Evolutionary conservation across 2,329 filamentous ascomycete species (phyloP).

Genomic region (Plenodomus biglobosus): DNA sequence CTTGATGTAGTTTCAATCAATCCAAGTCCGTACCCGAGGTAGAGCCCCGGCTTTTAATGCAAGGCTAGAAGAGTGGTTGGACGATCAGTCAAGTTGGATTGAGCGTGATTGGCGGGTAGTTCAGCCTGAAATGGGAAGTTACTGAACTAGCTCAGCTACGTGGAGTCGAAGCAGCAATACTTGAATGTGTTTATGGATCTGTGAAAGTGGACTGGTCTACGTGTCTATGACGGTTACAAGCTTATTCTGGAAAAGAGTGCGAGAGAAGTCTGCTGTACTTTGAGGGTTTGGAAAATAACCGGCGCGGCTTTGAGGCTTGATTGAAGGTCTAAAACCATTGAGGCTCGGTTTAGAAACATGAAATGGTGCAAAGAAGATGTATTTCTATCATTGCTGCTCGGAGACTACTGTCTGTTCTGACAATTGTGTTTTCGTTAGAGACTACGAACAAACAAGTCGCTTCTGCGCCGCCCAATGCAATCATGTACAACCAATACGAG

Average conservation of each 20-base stretch:
- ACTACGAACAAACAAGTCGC: not conserved
- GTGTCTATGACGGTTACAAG: not conserved
- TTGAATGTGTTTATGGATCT: not conserved
- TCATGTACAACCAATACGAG: not conserved
- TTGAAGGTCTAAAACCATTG: too few species aligned
- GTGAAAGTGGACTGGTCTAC: not conserved
- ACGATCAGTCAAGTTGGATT: not conserved
- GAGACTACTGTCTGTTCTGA: not conserved
- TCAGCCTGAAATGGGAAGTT: not conserved
- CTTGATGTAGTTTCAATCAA: conserved; percentile 4
- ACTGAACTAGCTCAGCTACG: not conserved
- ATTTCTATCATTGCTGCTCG: not conserved
- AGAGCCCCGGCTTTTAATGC: conserved; percentile 14
- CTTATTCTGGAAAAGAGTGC: not conserved
- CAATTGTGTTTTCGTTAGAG: not conserved
- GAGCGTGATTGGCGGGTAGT: not conserved
- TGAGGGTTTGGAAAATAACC: too few species aligned
- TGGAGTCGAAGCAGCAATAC: not conserved
- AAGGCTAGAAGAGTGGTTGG: not conserved
- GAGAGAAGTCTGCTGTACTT: too few species aligned
- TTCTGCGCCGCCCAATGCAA: not conserved
- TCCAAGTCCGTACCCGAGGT: conserved; percentile 12
- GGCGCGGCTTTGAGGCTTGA: too few species aligned
- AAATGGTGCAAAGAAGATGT: too few species aligned
- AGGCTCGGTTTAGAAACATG: too few species aligned